Percentiles rank a stretch among this genome's conserved stretches.
Conservation (phyloP, 345 rosid genomes). For the Eucalyptus leucophloia region DNA sequence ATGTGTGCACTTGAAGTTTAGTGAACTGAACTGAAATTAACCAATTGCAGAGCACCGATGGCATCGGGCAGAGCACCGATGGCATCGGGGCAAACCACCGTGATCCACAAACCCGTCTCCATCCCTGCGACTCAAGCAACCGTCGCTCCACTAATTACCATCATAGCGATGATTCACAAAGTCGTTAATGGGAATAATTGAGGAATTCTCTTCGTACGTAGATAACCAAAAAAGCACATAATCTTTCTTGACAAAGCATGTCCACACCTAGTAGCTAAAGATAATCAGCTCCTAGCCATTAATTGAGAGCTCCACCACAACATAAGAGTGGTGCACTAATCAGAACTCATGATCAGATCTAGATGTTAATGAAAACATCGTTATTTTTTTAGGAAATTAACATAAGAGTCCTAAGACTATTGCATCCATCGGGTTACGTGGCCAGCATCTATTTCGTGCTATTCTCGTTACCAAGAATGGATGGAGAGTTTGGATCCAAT, state of each 20-base stretch:
- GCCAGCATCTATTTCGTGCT: not conserved
- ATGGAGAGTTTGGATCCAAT: not conserved
- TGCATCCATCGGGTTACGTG: not conserved
- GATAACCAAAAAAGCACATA: not conserved
- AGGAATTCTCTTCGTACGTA: not conserved
- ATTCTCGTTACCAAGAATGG: not conserved
- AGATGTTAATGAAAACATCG: too few species aligned
- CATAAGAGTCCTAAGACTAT: not conserved
- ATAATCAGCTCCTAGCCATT: not conserved
- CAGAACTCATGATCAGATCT: not conserved
- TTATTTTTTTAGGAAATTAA: not conserved
- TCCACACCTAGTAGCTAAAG: not conserved
- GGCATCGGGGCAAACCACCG: too few species aligned
- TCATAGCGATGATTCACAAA: too few species aligned
- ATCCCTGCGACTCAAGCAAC: too few species aligned
- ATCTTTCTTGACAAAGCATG: accelerated
- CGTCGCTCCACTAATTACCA: too few species aligned
- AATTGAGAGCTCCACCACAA: not conserved
- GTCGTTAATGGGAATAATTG: too few species aligned
- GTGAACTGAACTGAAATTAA: too few species aligned
- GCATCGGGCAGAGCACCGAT: too few species aligned
- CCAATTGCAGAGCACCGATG: too few species aligned
- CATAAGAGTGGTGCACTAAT: too few species aligned
- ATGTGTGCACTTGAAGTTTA: too few species aligned
- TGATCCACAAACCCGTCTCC: too few species aligned